These are phyloP conservation scores for Trichoderma erinaceum DNA, from an alignment of 495 filamentous ascomycete genomes.

Conservation along the genomic window DNA sequence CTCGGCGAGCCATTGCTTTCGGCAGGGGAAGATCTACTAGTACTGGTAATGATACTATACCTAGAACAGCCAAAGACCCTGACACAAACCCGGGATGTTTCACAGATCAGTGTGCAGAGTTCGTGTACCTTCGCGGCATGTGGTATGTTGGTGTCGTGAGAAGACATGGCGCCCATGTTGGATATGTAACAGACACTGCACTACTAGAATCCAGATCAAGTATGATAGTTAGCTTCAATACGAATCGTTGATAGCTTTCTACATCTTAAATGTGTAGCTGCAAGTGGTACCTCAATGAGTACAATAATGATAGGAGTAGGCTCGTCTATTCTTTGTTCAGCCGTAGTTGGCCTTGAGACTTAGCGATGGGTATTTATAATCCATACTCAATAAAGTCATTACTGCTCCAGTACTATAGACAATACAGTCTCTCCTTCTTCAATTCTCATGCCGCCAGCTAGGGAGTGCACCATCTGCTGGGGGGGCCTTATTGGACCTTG, in stretches of 20 bases:
- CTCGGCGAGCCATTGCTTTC: not conserved
- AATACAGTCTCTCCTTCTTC: not conserved
- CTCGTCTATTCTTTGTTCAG: not conserved
- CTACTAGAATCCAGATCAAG: too few relatives aligned
- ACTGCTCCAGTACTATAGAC: not conserved
- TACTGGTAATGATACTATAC: not conserved
- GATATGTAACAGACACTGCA: too few relatives aligned
- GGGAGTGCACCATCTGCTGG: not conserved
- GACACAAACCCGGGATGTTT: too few relatives aligned
- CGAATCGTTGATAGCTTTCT: too few relatives aligned
- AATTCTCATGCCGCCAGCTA: not conserved
- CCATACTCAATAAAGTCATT: not conserved
- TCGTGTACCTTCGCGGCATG: not conserved
- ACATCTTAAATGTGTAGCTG: too few relatives aligned
- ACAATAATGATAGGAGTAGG: too few relatives aligned
- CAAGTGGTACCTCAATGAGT: too few relatives aligned
- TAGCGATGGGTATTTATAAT: not conserved
- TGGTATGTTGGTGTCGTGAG: not conserved
- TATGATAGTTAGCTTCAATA: too few relatives aligned
- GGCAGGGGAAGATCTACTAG: not conserved
- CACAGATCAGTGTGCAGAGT: not conserved
- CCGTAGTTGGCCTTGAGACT: not conserved
- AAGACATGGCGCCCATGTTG: not conserved
- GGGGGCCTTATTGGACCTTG: not conserved
- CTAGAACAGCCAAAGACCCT: too few relatives aligned